Percentiles rank a stretch among this genome's conserved stretches.
Conservation (phyloP, 1,139 yeast genomes). For the Arxiozyma bovina region DNA sequence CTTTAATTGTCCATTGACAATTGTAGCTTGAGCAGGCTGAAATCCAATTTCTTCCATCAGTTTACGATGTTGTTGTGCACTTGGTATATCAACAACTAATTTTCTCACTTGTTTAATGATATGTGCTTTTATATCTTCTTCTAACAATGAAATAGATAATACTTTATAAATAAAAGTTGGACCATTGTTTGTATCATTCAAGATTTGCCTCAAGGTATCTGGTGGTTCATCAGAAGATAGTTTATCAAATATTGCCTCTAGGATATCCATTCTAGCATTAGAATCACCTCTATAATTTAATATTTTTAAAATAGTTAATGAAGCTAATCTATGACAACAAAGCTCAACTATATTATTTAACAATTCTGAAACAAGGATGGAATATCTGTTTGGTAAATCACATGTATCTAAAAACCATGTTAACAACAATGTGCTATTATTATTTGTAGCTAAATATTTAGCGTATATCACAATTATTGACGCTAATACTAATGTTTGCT, state of each 20-base stretch:
- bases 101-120: constrained; percentile 53
- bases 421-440: constrained; percentile 79
- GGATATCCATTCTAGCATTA: constrained; percentile 50
- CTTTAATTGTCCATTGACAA: constrained; percentile 12
- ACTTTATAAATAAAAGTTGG: constrained; percentile 79
- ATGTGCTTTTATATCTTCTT: constrained; percentile 47
- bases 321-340: constrained; percentile 81
- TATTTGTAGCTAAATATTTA: constrained; percentile 70
- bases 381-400: constrained; percentile 49
- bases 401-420: constrained; percentile 95
- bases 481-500: constrained; percentile 69
- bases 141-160: constrained; percentile 55
- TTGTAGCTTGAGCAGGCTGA: constrained; percentile 11
- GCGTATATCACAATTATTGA: constrained; percentile 72
- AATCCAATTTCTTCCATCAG: constrained; percentile 90
- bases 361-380: constrained; percentile 48
- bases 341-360: constrained; percentile 54
- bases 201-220: constrained; percentile 40
- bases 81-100: constrained; percentile 50
- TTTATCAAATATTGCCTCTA: constrained; percentile 58
- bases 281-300: constrained; percentile 61
- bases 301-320: constrained; percentile 72
- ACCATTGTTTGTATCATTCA: constrained; percentile 61
- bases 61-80: constrained; percentile 70
- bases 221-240: constrained; percentile 28